Base-by-base conservation (phyloP, 2,329 filamentous ascomycete genomes). In the Lecanicillium sp. region DNA sequence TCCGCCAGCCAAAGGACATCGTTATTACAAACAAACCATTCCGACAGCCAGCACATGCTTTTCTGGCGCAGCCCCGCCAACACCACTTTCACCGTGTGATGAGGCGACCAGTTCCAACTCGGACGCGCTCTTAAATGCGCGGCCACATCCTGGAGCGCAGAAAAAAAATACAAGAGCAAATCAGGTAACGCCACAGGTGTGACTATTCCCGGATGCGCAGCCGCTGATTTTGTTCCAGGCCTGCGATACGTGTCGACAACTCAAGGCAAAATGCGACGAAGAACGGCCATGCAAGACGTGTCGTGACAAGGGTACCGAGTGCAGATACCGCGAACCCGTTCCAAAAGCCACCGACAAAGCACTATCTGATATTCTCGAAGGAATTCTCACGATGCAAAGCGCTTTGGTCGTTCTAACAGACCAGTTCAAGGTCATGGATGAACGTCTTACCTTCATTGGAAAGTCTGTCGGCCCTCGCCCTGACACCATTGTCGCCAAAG, bases 241-340 rank as follows among this genome's bases (percentile, higher is more conserved):
- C 28, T 98, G 92, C 61, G 88, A 94, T 54, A 86, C 83, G 59
- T 95, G 88, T 61, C 80, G 88, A 42, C 76, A 84, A 44, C 74
- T 90, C 29, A 95, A 94, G 61, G 87, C 87, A 12, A 94, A 94
- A 62, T 95, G 88, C 57, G 87, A 94, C 52, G 88, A 95, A 66
- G 80, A 81, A 10, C 80, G 84, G 48, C 88, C 84, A 2, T 83
- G 84, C 51, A 90, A 87, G 55, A 87, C 82, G 52, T 98, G 92
- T 59, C 84, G 83, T 51, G 89, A 97, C 49, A 94, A 94, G 57
- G 81, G 76, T 48, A 72, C 87, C 22, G 73, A 80, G 38, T 98
- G 87, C 66, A 81, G 86, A 59, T 97, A 96, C 60, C 81, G 89
- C 48, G 89, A 96, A 54, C 84, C 92, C 5, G 84, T 87, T 17